Conservation (phyloP, 306 rosid genomes). For the Trifolium dubium region DNA sequence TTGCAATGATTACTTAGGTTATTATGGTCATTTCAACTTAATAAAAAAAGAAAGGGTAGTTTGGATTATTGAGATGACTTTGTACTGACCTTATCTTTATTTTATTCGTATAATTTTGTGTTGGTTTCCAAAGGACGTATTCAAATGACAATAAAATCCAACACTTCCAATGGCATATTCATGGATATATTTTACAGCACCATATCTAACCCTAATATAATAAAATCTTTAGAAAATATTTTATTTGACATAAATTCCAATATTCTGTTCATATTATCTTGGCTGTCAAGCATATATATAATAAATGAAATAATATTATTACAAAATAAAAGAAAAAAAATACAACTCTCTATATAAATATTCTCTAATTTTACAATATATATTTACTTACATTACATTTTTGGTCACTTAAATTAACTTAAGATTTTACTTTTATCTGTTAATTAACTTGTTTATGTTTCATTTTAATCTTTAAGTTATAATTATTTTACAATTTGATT, state of each 20-base stretch:
- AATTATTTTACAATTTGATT: too few species aligned
- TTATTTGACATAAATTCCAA: background rate
- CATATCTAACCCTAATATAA: background rate
- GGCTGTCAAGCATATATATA: slow-evolving; percentile 9
- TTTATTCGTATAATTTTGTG: slow-evolving; percentile 72
- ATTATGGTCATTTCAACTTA: slow-evolving; percentile 43
- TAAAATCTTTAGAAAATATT: background rate
- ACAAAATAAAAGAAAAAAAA: background rate
- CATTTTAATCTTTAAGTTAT: too few species aligned
- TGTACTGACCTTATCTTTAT: slow-evolving; percentile 81
- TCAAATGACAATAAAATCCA: slow-evolving; percentile 57
- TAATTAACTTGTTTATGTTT: too few species aligned
- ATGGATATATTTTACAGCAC: slow-evolving; percentile 33
- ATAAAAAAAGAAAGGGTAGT: slow-evolving; percentile 55
- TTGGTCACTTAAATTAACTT: too few species aligned
- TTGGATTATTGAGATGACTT: slow-evolving; percentile 84
- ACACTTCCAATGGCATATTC: slow-evolving; percentile 38
- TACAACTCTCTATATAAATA: background rate
- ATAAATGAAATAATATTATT: background rate
- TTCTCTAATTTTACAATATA: background rate
- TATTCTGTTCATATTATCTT: slow-evolving; percentile 10
- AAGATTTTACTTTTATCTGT: too few species aligned
- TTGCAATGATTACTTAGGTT: slow-evolving; percentile 53
- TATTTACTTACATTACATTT: too few species aligned
- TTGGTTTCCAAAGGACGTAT: slow-evolving; percentile 55